A percentile compares a stretch with the other conserved stretches of the same genome.
Conservation (phyloP, 164 flowering plant genomes). For the Buxus sempervirens region DNA sequence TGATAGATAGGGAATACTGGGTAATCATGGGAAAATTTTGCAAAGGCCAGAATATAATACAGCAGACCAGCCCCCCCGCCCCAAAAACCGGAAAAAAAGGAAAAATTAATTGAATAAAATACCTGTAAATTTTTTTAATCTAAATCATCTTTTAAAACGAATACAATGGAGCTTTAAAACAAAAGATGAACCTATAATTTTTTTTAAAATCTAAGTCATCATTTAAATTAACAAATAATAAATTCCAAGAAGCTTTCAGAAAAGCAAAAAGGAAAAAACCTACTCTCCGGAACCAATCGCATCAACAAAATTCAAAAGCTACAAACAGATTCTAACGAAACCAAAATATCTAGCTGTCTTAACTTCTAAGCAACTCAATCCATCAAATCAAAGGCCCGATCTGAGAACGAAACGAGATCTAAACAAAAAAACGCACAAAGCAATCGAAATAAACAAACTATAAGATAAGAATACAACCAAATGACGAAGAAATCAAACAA, state of each 20-base stretch:
- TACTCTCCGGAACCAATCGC: neutral
- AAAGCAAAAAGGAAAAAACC: neutral
- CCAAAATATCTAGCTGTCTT: neutral
- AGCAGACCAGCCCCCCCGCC: no score
- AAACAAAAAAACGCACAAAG: neutral
- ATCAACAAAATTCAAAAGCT: neutral
- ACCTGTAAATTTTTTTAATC: no score
- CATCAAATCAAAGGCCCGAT: constrained; percentile 6
- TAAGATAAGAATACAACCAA: neutral
- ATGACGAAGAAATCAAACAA: neutral
- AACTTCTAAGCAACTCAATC: constrained; percentile 3
- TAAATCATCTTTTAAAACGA: neutral
- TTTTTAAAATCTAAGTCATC: no score
- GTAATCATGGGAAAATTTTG: no score
- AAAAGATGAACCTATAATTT: neutral
- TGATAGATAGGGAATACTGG: no score
- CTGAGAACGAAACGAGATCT: neutral
- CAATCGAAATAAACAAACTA: neutral
- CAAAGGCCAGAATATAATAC: no score
- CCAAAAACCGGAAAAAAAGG: no score
- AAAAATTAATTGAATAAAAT: no score
- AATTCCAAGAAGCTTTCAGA: neutral
- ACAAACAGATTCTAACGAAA: neutral
- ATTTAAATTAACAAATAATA: no score
- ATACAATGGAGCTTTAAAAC: neutral